Base-by-base conservation (phyloP, 208 protist genomes). In the Acanthamoeba sp. region DNA sequence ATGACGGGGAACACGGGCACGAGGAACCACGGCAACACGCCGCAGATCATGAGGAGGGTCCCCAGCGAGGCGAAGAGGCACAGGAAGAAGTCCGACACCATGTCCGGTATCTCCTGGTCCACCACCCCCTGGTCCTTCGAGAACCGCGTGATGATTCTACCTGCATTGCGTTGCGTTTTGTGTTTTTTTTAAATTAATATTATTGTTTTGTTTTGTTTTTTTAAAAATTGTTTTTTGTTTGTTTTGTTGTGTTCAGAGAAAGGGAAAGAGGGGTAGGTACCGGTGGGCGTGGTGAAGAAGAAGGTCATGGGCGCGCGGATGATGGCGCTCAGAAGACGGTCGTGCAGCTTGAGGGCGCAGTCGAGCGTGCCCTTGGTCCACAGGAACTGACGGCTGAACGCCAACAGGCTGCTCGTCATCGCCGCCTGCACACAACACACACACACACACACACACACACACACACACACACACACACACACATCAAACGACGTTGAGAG, bases 101-200 rank as follows among this genome's bases (percentile, higher is more conserved):
- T 24, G 38, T 84, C 73, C 22, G 73, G 73, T 1, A 84, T 29
- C 27, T 50, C 62, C 14, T 52, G 32, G 95, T 99, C 98, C 40
- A 99, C 90, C 22, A 82, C 95, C 69, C 95, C 93, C 20, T 98
- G 97, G 90, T 99, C 99, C 59, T 98, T 98, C 12, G 96, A 97
- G 96, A 99, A 99, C 22, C 99, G 97, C 93, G 99, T 99, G 22
- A 99, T 50, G 32, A 99, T 97, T 38, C 98, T 97, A 7, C 99
- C 99, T 2, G 98, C 22, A n/a, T 0, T 98, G 32, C 9, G 62
- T 32, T 27, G 29, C 2, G 14, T 9, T 71, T 10, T 36, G 32
- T 24, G 32, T 16, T 2, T 0, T 71, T 14, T 36, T 7, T 52
- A 18, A 0, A 16, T 50, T 7, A 12, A 0, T 12, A 22, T 12